These are phyloP conservation scores for Aspergillus jensenii DNA, from an alignment of 2,329 filamentous ascomycete species.

Conservation along the genomic window DNA sequence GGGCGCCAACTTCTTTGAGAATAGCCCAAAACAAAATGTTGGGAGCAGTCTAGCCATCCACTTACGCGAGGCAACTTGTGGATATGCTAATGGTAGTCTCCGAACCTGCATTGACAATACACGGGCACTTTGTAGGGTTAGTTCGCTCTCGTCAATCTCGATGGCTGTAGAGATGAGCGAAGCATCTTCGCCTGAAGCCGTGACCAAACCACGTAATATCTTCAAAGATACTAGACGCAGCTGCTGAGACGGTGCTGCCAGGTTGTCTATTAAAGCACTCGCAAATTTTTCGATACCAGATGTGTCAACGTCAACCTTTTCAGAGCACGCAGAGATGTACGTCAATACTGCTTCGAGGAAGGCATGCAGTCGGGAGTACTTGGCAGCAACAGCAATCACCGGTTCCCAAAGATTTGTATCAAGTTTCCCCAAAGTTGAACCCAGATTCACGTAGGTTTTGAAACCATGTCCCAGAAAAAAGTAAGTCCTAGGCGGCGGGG, in stretches of 20 bases:
- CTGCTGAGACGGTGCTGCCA: constrained; percentile 72
- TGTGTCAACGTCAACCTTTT: constrained; percentile 43
- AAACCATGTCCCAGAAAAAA: constrained; percentile 77
- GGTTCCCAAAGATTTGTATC: constrained; percentile 64
- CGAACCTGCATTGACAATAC: constrained; percentile 82
- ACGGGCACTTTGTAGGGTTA: constrained; percentile 74
- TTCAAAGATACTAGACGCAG: constrained; percentile 72
- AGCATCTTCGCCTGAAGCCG: constrained; percentile 49
- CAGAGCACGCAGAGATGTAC: constrained; percentile 42
- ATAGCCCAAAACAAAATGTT: constrained; percentile 81
- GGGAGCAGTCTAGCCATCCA: constrained; percentile 74
- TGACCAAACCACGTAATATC: constrained; percentile 61
- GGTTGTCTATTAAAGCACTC: constrained; percentile 66
- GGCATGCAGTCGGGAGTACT: constrained; percentile 64
- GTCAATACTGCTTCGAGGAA: constrained; percentile 64
- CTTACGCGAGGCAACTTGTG: constrained; percentile 56
- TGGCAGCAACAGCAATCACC: constrained; percentile 64
- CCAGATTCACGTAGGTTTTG: constrained; percentile 68
- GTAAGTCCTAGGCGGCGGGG: constrained; percentile 63
- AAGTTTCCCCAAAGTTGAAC: constrained; percentile 56
- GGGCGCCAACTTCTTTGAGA: constrained; percentile 80
- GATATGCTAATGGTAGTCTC: constrained; percentile 68
- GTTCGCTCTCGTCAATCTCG: constrained; percentile 74
- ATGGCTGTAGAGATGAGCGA: constrained; percentile 60
- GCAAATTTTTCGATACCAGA: constrained; percentile 62